These are phyloP conservation scores for Danielia reshetovae DNA, from an alignment of 805 yeast genomes.

Conservation along the genomic window DNA sequence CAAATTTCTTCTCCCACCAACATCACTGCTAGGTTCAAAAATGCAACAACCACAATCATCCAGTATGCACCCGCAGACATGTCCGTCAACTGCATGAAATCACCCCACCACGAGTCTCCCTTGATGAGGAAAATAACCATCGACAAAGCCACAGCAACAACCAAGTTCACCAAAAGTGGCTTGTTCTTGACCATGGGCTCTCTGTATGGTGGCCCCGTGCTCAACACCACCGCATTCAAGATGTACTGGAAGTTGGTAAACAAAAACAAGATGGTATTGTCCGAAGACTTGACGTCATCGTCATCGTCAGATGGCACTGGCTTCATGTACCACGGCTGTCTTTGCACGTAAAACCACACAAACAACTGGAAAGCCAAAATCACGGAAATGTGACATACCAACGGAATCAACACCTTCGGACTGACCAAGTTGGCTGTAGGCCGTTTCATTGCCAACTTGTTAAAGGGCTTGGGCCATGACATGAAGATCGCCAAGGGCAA, in stretches of 20 bases:
- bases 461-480: conserved; percentile 93
- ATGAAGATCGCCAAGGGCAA: conserved; percentile 93
- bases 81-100: conserved; percentile 71
- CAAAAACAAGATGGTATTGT: conserved; percentile 81
- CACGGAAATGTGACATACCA: conserved; percentile 71
- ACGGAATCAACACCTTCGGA: conserved; percentile 78
- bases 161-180: conserved; percentile 68
- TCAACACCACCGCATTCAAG: conserved; percentile 73
- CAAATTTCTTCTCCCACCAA: conserved; percentile 42
- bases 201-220: conserved; percentile 92
- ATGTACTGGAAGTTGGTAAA: conserved; percentile 88
- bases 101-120: conserved; percentile 53
- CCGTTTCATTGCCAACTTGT: conserved; percentile 57
- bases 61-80: conserved; percentile 49
- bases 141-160: conserved; percentile 48
- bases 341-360: conserved; percentile 60
- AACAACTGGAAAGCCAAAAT: conserved; percentile 61
- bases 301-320: conserved; percentile 76
- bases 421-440: conserved; percentile 95
- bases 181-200: conserved; percentile 62
- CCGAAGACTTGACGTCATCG: conserved; percentile 78
- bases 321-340: conserved; percentile 68
- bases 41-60: conserved; percentile 44
- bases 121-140: conserved; percentile 50
- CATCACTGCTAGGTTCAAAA: conserved; percentile 47